phyloP scores from a whole-genome alignment of 108 stramenopile genomes.

The Conticribra weissflogii region DNA sequence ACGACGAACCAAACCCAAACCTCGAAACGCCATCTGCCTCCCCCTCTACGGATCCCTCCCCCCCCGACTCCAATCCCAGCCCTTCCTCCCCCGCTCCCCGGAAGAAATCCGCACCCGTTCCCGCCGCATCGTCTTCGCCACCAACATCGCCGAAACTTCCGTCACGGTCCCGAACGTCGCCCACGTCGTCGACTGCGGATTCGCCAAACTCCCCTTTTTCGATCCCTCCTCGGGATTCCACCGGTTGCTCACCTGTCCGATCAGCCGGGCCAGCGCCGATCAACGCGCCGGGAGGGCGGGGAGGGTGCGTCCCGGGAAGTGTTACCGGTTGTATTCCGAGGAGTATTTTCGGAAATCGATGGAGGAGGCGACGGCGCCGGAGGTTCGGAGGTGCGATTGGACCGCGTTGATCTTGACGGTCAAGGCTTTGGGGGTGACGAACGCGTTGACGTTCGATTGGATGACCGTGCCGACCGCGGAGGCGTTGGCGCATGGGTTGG shows the following conservation, averaged over 20 bases:
- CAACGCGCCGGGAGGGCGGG: slow-evolving; percentile 96
- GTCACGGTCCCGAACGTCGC: slow-evolving; percentile 91
- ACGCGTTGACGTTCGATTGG: slow-evolving; percentile 93
- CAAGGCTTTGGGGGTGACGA: slow-evolving; percentile 95
- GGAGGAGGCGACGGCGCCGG: slow-evolving; percentile 69
- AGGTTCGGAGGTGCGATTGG: slow-evolving; percentile 86
- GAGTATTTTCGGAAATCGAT: slow-evolving; percentile 54
- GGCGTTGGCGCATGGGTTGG: slow-evolving; percentile 80
- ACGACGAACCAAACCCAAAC: not conserved
- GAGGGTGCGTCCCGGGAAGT: slow-evolving; percentile 87
- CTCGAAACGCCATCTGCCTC: slow-evolving; percentile 59
- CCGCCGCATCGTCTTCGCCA: slow-evolving; percentile 84
- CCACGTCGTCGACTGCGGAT: slow-evolving; percentile 95
- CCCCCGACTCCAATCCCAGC: slow-evolving; percentile 67
- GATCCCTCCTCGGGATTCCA: slow-evolving; percentile 83
- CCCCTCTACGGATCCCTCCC: slow-evolving; percentile 92
- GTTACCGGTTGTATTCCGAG: slow-evolving; percentile 94
- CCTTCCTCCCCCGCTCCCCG: slow-evolving; percentile 64
- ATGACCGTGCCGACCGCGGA: slow-evolving; percentile 87
- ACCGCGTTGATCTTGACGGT: slow-evolving; percentile 89
- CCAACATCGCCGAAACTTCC: slow-evolving; percentile 95
- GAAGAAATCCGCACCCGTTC: slow-evolving; percentile 31
- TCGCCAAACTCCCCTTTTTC: slow-evolving; percentile 94
- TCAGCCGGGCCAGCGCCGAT: slow-evolving; percentile 86
- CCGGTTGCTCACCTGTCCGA: slow-evolving; percentile 76